phyloP scores from a whole-genome alignment of 148 eudicot genomes.

The Vaccinium vitisidaea region DNA sequence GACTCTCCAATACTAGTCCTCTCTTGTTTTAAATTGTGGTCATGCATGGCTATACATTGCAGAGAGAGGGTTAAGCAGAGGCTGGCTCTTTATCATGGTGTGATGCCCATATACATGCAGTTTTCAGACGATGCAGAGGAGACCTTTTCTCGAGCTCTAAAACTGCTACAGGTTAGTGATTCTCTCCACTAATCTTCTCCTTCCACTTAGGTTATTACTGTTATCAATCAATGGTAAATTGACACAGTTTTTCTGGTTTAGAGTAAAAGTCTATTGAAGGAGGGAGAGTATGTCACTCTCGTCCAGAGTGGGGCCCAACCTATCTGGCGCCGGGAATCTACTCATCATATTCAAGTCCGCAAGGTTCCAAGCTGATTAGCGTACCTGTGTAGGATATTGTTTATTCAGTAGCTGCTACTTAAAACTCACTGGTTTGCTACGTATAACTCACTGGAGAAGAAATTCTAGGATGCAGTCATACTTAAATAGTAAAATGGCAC shows the following conservation, averaged over 20 bases:
- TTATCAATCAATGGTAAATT: background rate
- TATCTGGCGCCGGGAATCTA: slow-evolving; percentile 92
- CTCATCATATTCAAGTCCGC: slow-evolving; percentile 96
- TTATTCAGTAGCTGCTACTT: background rate
- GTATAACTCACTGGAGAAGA: background rate
- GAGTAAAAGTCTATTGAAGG: slow-evolving; percentile 65
- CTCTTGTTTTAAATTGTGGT: background rate
- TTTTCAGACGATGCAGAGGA: slow-evolving; percentile 93
- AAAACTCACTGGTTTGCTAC: background rate
- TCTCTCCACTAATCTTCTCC: background rate
- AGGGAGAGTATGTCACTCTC: slow-evolving; percentile 77
- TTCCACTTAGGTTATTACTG: background rate
- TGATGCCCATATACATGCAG: slow-evolving; percentile 84
- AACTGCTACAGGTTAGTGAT: slow-evolving; percentile 63
- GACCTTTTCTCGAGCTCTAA: slow-evolving; percentile 78
- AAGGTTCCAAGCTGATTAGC: slow-evolving; percentile 51
- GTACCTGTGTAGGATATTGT: background rate
- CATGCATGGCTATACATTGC: slow-evolving; percentile 25
- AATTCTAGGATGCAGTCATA: background rate
- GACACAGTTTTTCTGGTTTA: slow-evolving; percentile 16
- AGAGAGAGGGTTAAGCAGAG: slow-evolving; percentile 89
- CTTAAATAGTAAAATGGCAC: background rate
- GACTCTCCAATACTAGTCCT: background rate
- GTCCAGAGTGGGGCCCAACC: slow-evolving; percentile 99
- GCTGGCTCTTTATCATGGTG: slow-evolving; percentile 76